These are phyloP conservation scores for Citrus reticulata DNA, from an alignment of 345 rosid species.

Conservation along the genomic window DNA sequence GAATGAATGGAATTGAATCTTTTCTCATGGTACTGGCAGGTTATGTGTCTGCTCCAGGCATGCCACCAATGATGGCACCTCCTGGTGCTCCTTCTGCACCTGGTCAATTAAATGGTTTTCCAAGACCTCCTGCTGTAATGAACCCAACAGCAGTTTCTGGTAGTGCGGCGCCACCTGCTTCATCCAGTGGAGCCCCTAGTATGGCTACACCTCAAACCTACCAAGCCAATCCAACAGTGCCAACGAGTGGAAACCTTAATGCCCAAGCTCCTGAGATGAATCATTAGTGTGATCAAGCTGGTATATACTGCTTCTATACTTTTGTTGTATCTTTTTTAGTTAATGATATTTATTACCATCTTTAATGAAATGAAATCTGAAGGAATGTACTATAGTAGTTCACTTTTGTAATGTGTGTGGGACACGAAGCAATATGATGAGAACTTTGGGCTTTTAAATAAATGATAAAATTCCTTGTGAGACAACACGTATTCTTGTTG, in stretches of 20 bases:
- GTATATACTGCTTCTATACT: background rate
- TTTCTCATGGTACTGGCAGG: constrained; percentile 29
- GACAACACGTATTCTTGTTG: background rate
- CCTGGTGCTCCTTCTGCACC: constrained; percentile 83
- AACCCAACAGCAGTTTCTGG: constrained; percentile 57
- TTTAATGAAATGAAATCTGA: background rate
- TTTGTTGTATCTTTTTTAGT: background rate
- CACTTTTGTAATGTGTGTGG: background rate
- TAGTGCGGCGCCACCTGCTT: constrained; percentile 37
- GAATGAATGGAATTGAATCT: background rate
- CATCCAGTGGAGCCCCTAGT: constrained; percentile 45
- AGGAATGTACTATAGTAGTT: background rate
- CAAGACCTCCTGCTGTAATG: constrained; percentile 66
- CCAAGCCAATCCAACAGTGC: constrained; percentile 51
- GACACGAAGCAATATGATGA: background rate
- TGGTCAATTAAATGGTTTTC: constrained; percentile 68
- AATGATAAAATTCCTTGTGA: background rate
- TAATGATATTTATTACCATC: background rate
- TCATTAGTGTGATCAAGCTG: constrained; percentile 31
- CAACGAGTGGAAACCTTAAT: constrained; percentile 43
- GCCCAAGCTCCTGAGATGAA: constrained; percentile 54
- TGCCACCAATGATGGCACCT: constrained; percentile 76
- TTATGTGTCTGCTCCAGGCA: constrained; percentile 49
- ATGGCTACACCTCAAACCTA: constrained; percentile 44
- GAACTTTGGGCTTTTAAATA: background rate